Evolutionary conservation across 129 eudicot genomes (phyloP).

Genomic region (Flaveria linearis): DNA sequence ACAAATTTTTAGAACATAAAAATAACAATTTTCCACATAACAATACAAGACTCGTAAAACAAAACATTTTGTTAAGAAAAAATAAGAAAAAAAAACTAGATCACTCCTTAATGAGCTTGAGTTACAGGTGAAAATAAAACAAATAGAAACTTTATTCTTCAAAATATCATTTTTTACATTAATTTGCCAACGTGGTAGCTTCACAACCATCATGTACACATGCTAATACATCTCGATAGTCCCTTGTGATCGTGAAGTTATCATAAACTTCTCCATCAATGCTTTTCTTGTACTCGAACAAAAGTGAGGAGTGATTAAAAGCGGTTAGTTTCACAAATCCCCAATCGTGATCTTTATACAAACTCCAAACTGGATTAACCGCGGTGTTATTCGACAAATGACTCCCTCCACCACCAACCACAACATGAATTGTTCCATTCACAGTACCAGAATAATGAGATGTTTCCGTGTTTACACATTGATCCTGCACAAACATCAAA

Average conservation of each 20-base stretch:
- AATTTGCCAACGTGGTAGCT: constrained; percentile 55
- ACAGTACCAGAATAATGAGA: constrained; percentile 38
- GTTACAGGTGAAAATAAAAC: too few relatives aligned
- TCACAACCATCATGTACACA: constrained; percentile 73
- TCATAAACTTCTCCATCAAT: constrained; percentile 68
- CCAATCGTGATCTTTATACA: constrained; percentile 54
- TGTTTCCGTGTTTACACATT: constrained; percentile 39
- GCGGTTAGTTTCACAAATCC: constrained; percentile 73
- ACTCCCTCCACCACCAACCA: constrained; percentile 75
- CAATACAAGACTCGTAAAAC: too few relatives aligned
- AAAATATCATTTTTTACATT: not conserved
- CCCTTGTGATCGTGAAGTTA: constrained; percentile 59
- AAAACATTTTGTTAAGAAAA: too few relatives aligned
- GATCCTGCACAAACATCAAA: not conserved
- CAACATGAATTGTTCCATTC: constrained; percentile 79
- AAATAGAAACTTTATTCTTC: too few relatives aligned
- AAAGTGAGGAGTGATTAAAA: constrained; percentile 53
- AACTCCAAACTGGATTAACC: constrained; percentile 54
- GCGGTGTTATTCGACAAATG: constrained; percentile 40
- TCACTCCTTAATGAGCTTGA: too few relatives aligned
- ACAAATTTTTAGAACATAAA: too few relatives aligned
- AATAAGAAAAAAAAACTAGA: too few relatives aligned
- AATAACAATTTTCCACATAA: too few relatives aligned
- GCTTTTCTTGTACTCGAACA: constrained; percentile 73
- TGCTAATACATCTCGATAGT: constrained; percentile 71